A percentile compares a stretch with the other conserved stretches of the same genome.
These are phyloP conservation scores for Cryoendolithus antarcticus DNA, from an alignment of 2,329 filamentous ascomycete species.

Conservation along the genomic window DNA sequence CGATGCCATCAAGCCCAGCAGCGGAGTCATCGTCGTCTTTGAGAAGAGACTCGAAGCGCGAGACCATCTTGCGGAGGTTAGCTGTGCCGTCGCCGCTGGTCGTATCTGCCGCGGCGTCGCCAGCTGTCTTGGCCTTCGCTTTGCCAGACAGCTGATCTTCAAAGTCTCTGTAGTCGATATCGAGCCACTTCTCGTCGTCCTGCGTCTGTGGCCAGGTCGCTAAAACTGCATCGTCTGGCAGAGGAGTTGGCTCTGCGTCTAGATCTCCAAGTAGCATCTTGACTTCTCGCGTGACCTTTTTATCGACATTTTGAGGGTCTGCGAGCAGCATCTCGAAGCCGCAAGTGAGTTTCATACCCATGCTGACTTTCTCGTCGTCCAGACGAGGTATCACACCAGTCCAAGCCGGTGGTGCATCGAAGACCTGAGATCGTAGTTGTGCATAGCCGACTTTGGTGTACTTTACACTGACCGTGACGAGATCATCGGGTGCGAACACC, in stretches of 20 bases:
- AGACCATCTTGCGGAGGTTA: constrained; percentile 80
- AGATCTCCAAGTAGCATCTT: constrained; percentile 65
- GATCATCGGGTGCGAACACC: constrained; percentile 61
- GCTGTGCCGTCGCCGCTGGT: constrained; percentile 23
- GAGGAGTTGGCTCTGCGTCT: constrained; percentile 52
- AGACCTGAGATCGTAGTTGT: constrained; percentile 77
- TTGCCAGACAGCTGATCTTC: constrained; percentile 61
- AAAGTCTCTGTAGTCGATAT: constrained; percentile 83
- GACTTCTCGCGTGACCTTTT: constrained; percentile 59
- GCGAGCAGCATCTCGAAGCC: constrained; percentile 80
- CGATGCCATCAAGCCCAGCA: constrained; percentile 60
- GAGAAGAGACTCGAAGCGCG: constrained; percentile 83
- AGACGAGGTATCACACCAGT: constrained; percentile 29
- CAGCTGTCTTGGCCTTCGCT: constrained; percentile 11
- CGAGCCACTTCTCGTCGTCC: constrained; percentile 81
- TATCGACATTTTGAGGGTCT: constrained; percentile 56
- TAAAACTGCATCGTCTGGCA: constrained; percentile 69
- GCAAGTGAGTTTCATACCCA: constrained; percentile 80
- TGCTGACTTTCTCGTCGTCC: constrained; percentile 38
- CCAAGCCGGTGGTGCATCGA: constrained; percentile 51
- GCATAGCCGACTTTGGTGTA: constrained; percentile 88
- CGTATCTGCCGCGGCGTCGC: too few species aligned
- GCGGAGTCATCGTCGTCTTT: constrained; percentile 60
- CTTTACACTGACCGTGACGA: constrained; percentile 63
- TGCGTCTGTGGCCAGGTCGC: constrained; percentile 53